Evolutionary conservation across 1,284 basidiomycete species (phyloP).

Genomic region (Cronartium quercuum): DNA sequence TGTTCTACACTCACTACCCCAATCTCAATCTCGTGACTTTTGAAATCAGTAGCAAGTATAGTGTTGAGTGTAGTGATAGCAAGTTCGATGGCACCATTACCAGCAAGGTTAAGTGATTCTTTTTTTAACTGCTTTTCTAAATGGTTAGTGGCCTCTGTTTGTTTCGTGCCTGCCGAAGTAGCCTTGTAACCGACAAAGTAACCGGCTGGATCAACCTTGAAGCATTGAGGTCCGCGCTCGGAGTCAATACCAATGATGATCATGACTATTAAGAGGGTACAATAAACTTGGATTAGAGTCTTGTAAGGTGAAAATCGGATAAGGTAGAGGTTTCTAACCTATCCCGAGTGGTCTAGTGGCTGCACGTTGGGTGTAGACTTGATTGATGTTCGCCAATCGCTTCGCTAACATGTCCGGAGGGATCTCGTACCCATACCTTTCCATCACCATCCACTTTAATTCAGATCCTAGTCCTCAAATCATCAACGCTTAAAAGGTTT

Average conservation of each 20-base stretch:
- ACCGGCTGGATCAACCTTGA: slow-evolving; percentile 97
- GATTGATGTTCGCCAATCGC: slow-evolving; percentile 95
- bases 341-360: slow-evolving; percentile 97
- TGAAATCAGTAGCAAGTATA: slow-evolving; percentile 91
- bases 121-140: slow-evolving; percentile 99
- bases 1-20: slow-evolving; percentile 49
- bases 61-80: slow-evolving; percentile 91
- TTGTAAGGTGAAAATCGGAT: too few relatives aligned
- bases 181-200: slow-evolving; percentile 99
- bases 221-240: slow-evolving; percentile 78
- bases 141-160: slow-evolving; percentile 93
- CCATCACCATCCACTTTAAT: background rate
- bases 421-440: slow-evolving; percentile 78
- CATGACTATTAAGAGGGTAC: slow-evolving; percentile 62
- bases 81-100: slow-evolving; percentile 57
- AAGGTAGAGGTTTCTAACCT: slow-evolving; percentile 55
- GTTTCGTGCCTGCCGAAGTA: slow-evolving; percentile 91
- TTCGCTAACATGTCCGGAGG: slow-evolving; percentile 90
- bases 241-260: slow-evolving; percentile 88
- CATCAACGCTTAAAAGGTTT: background rate
- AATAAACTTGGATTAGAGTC: too few relatives aligned
- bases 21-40: slow-evolving; percentile 58
- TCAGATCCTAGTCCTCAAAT: background rate
- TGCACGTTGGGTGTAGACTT: slow-evolving; percentile 95
- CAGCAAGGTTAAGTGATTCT: slow-evolving; percentile 50